These are phyloP conservation scores for Calonectria ilicicola DNA, from an alignment of 2,329 filamentous ascomycete genomes.

Conservation along the genomic window DNA sequence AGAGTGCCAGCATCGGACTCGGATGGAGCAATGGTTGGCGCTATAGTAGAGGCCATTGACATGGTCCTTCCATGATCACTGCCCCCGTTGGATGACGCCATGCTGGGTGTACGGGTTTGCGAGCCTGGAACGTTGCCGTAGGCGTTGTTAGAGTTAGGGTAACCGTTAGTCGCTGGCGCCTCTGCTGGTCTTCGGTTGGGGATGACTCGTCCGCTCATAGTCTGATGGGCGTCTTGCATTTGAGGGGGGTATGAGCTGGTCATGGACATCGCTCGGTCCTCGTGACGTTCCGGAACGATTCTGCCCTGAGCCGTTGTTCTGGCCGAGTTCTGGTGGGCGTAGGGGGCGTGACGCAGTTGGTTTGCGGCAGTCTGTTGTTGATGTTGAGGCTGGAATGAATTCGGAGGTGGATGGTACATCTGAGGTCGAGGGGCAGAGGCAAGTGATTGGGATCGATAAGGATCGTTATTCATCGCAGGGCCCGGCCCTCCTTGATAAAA, in stretches of 20 bases:
- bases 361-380: conserved; percentile 72
- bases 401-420: conserved; percentile 75
- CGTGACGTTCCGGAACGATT: conserved; percentile 89
- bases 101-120: conserved; percentile 71
- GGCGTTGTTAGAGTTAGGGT: conserved; percentile 49
- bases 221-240: conserved; percentile 86
- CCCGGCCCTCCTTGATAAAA: conserved; percentile 69
- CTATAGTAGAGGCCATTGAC: conserved; percentile 91
- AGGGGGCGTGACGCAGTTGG: conserved; percentile 83
- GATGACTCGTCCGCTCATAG: conserved; percentile 92
- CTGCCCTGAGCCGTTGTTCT: conserved; percentile 92
- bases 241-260: conserved; percentile 77
- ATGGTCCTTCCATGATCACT: conserved; percentile 74
- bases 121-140: conserved; percentile 62
- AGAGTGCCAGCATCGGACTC: conserved; percentile 65
- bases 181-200: conserved; percentile 73
- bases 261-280: conserved; percentile 97
- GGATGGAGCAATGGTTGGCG: conserved; percentile 75
- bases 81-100: conserved; percentile 65
- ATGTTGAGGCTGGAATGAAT: conserved; percentile 61
- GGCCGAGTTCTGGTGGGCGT: conserved; percentile 72
- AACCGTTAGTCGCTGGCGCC: conserved; percentile 51
- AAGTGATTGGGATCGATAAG: conserved; percentile 93
- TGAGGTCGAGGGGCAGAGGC: conserved; percentile 80
- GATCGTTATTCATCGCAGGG: conserved; percentile 82